Evolutionary conservation across 1,284 basidiomycete genomes (phyloP).

Genomic region (Pseudozyma pruni): DNA sequence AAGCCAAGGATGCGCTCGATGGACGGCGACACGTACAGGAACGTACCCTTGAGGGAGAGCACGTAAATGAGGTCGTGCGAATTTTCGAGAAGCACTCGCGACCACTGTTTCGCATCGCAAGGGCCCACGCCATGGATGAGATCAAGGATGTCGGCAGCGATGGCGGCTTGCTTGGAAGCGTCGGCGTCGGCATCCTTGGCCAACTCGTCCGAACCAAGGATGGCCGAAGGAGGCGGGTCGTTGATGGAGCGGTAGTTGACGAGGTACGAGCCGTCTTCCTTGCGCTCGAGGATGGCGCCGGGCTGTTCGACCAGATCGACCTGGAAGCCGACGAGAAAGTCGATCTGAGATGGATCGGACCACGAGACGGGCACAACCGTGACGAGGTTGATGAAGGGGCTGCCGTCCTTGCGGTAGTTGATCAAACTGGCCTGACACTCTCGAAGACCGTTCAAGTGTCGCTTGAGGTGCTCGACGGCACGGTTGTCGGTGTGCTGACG

Average conservation of each 20-base stretch:
- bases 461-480: slow-evolving; percentile 73
- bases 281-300: slow-evolving; percentile 76
- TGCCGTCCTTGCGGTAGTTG: slow-evolving; percentile 86
- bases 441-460: slow-evolving; percentile 37
- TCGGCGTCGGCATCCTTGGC: slow-evolving; percentile 45
- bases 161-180: slow-evolving; percentile 44
- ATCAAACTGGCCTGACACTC: slow-evolving; percentile 82
- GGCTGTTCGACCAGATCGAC: slow-evolving; percentile 85
- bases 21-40: slow-evolving; percentile 83
- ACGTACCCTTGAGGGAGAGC: slow-evolving; percentile 89
- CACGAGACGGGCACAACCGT: slow-evolving; percentile 64
- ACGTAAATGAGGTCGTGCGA: slow-evolving; percentile 83
- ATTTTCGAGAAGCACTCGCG: slow-evolving; percentile 57
- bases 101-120: slow-evolving; percentile 57
- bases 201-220: slow-evolving; percentile 30
- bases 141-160: slow-evolving; percentile 48
- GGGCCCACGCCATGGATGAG: slow-evolving; percentile 46
- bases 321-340: slow-evolving; percentile 88
- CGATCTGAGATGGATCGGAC: slow-evolving; percentile 77
- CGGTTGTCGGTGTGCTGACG: slow-evolving; percentile 77
- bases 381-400: slow-evolving; percentile 75
- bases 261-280: slow-evolving; percentile 57
- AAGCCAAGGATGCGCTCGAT: slow-evolving; percentile 61
- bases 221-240: slow-evolving; percentile 40
- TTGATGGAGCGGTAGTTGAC: slow-evolving; percentile 60